These are phyloP conservation scores for Wickerhamiella alocasiicola DNA, from an alignment of 805 yeast species.

Conservation along the genomic window DNA sequence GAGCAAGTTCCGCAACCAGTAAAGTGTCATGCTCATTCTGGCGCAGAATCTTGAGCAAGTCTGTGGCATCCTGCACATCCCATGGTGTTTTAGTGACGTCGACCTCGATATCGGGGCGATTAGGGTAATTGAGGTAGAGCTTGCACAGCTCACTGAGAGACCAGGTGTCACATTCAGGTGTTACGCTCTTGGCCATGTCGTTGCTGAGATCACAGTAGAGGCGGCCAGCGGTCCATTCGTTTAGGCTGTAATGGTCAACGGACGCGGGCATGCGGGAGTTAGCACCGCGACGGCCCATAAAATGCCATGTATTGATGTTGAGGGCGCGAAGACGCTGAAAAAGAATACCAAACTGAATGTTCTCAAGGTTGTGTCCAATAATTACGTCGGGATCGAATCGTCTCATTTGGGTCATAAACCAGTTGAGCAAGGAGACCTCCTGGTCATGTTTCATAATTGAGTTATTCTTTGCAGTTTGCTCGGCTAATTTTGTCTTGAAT, in stretches of 20 bases:
- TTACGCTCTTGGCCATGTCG: conserved; percentile 86
- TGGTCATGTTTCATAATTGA: conserved; percentile 45
- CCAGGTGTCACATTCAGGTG: conserved; percentile 90
- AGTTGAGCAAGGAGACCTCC: conserved; percentile 62
- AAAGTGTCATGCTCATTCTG: conserved; percentile 57
- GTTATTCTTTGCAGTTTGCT: conserved; percentile 33
- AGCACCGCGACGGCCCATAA: conserved; percentile 69
- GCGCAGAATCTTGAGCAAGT: conserved; percentile 47
- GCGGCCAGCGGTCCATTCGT: conserved; percentile 73
- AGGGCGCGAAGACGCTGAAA: conserved; percentile 70
- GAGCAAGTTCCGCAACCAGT: conserved; percentile 65
- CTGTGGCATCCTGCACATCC: conserved; percentile 45
- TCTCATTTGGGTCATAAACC: conserved; percentile 59
- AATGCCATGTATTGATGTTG: conserved; percentile 62
- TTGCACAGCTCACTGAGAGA: conserved; percentile 83
- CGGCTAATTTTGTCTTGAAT: conserved; percentile 35
- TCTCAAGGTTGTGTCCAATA: conserved; percentile 77
- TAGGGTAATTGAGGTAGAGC: conserved; percentile 54
- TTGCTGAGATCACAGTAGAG: conserved; percentile 85
- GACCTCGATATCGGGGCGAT: conserved; percentile 52
- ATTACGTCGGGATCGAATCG: conserved; percentile 85
- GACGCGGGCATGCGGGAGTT: conserved; percentile 21
- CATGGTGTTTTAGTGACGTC: conserved; percentile 45
- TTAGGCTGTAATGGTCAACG: conserved; percentile 33
- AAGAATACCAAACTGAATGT: conserved; percentile 63